These are phyloP conservation scores for Termitomyces sp. DNA, from an alignment of 768 basidiomycete genomes.

Conservation along the genomic window DNA sequence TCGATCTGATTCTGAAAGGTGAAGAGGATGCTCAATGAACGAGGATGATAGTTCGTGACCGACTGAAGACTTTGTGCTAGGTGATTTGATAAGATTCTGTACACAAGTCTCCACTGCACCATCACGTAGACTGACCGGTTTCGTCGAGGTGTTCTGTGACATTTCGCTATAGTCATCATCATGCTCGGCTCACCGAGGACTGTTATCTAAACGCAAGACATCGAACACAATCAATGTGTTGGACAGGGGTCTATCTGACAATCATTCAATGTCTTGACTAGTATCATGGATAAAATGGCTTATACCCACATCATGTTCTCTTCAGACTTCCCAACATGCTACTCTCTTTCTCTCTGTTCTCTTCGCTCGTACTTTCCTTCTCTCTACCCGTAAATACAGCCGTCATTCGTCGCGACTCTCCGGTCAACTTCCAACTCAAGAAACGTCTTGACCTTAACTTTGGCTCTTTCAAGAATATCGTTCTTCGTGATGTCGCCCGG, in stretches of 20 bases:
- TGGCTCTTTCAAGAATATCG: conserved; percentile 40
- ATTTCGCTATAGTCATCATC: not conserved
- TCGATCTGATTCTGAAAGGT: not conserved
- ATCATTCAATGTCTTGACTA: not conserved
- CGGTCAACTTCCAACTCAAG: conserved; percentile 45
- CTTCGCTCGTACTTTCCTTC: conserved; percentile 38
- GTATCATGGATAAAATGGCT: not conserved
- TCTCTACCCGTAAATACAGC: conserved; percentile 39
- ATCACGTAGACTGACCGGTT: not conserved
- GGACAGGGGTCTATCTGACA: not conserved
- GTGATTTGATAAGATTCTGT: not conserved
- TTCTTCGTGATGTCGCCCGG: conserved; percentile 46
- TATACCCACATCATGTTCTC: not conserved
- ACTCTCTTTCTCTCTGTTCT: conserved; percentile 28
- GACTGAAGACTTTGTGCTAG: not conserved
- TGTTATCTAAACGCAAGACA: not conserved
- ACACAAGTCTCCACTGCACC: not conserved
- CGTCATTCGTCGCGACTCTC: conserved; percentile 29
- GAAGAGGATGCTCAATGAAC: not conserved
- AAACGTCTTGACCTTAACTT: conserved; percentile 37
- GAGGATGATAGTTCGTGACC: not conserved
- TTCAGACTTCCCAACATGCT: not conserved
- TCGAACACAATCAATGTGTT: not conserved
- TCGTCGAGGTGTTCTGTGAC: not conserved
- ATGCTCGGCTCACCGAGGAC: not conserved